A percentile compares a stretch with the other conserved stretches of the same genome.
Conservation (phyloP, 1,284 basidiomycete species). For the Singerocomus inundabilis region DNA sequence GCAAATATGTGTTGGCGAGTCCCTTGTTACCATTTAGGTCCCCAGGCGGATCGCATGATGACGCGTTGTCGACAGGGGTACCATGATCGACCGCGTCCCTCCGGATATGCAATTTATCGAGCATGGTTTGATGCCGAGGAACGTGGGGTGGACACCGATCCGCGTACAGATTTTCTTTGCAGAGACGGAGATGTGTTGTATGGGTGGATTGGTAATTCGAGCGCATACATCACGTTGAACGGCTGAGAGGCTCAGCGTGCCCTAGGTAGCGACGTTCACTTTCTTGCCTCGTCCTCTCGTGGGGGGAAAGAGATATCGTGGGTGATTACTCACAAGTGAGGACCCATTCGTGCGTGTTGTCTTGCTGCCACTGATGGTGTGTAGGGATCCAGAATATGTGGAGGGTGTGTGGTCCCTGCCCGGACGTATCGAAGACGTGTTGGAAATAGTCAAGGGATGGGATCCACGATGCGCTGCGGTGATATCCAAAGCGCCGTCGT, state of each 20-base stretch:
- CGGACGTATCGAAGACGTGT: conserved; percentile 30
- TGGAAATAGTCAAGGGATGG: conserved; percentile 29
- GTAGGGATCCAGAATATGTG: conserved; percentile 28
- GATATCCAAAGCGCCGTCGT: conserved; percentile 25
- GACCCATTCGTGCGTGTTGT: background rate
- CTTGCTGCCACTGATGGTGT: background rate
- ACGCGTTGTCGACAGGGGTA: conserved; percentile 19
- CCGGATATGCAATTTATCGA: conserved; percentile 32
- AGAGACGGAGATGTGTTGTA: conserved; percentile 24
- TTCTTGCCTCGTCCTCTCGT: conserved; percentile 22
- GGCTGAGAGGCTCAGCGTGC: background rate
- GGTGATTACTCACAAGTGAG: conserved; percentile 26
- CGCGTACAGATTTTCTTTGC: conserved; percentile 22
- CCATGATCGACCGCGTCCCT: conserved; percentile 30
- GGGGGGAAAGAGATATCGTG: conserved; percentile 24
- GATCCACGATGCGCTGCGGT: conserved; percentile 32
- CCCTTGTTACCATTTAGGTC: background rate
- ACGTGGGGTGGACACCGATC: conserved; percentile 26
- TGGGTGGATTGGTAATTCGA: conserved; percentile 22
- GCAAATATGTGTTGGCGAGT: conserved; percentile 27
- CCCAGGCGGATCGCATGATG: background rate
- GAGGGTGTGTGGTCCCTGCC: conserved; percentile 25
- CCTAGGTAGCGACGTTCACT: conserved; percentile 28
- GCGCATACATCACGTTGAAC: background rate
- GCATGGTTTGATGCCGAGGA: conserved; percentile 30